Conservation (phyloP, 192 early-diverging fungal species). For the Endogone sp. region DNA sequence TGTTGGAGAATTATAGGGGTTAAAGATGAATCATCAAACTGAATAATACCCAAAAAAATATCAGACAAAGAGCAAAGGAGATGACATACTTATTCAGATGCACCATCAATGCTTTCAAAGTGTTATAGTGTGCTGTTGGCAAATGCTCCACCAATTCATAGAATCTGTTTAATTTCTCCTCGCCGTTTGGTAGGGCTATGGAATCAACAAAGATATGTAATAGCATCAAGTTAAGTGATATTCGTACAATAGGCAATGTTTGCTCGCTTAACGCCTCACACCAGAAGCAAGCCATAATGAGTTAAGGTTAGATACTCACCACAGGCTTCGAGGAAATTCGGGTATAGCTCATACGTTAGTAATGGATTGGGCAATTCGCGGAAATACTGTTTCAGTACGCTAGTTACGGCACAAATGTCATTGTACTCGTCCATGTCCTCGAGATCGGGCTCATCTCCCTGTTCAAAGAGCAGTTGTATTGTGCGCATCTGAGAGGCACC, state of each 20-base stretch:
- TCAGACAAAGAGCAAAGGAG: not conserved
- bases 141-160: slow-evolving; percentile 43
- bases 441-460: slow-evolving; percentile 43
- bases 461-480: slow-evolving; percentile 61
- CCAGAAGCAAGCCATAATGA: slow-evolving; percentile 4
- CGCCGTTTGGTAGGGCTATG: slow-evolving; percentile 21
- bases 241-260: too few relatives aligned
- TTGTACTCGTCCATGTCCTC: slow-evolving; percentile 50
- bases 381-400: slow-evolving; percentile 78
- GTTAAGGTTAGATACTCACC: slow-evolving; percentile 18
- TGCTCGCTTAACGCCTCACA: too few relatives aligned
- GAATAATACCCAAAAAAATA: not conserved
- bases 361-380: slow-evolving; percentile 72
- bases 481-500: slow-evolving; percentile 66
- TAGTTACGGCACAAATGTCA: slow-evolving; percentile 77
- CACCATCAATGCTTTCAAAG: slow-evolving; percentile 54
- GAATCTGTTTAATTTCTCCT: slow-evolving; percentile 45
- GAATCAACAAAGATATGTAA: too few relatives aligned
- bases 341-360: slow-evolving; percentile 66
- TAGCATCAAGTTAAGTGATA: too few relatives aligned
- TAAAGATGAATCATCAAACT: not conserved
- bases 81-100: slow-evolving; percentile 52
- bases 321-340: slow-evolving; percentile 57
- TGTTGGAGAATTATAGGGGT: too few relatives aligned
- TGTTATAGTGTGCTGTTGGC: slow-evolving; percentile 58